Percentiles rank a stretch among this genome's conserved stretches.
Evolutionary conservation across 306 rosid genomes (phyloP).

Genomic region (Carpinus fangiana): DNA sequence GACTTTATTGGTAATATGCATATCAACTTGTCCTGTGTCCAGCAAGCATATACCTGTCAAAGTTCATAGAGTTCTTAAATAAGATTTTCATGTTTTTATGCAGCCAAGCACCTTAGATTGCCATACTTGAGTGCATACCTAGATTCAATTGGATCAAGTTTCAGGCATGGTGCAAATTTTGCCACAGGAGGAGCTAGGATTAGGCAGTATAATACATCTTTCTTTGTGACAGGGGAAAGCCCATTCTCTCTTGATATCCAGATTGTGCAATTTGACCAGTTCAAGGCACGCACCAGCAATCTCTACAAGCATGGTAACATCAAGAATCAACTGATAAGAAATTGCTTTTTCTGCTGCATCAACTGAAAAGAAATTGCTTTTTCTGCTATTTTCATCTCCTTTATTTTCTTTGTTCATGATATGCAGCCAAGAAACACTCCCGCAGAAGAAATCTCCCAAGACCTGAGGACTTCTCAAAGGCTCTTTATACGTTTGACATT

Average conservation of each 20-base stretch:
- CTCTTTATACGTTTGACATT: slow-evolving; percentile 71
- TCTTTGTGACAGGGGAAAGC: slow-evolving; percentile 50
- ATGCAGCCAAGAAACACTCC: slow-evolving; percentile 34
- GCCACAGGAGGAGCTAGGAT: slow-evolving; percentile 77
- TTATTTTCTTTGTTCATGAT: neutral
- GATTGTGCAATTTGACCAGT: slow-evolving; percentile 49
- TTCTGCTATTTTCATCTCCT: neutral
- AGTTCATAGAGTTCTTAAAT: neutral
- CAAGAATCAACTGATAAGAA: neutral
- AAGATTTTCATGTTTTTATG: neutral
- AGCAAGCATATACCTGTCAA: neutral
- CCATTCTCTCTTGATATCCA: slow-evolving; percentile 77
- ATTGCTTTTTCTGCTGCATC: neutral
- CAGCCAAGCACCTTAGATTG: slow-evolving; percentile 57
- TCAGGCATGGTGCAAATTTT: slow-evolving; percentile 80
- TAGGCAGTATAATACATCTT: slow-evolving; percentile 49
- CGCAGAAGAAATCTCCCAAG: slow-evolving; percentile 41
- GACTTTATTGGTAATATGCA: slow-evolving; percentile 57
- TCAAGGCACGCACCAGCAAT: slow-evolving; percentile 56
- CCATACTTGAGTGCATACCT: slow-evolving; percentile 61
- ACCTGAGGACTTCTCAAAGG: slow-evolving; percentile 64
- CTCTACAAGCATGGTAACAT: slow-evolving; percentile 47
- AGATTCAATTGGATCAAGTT: slow-evolving; percentile 71
- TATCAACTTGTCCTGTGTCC: neutral
- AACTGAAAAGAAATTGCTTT: neutral